Evolutionary conservation across 306 rosid genomes (phyloP).

Genomic region (Dalbergia oliveri): DNA sequence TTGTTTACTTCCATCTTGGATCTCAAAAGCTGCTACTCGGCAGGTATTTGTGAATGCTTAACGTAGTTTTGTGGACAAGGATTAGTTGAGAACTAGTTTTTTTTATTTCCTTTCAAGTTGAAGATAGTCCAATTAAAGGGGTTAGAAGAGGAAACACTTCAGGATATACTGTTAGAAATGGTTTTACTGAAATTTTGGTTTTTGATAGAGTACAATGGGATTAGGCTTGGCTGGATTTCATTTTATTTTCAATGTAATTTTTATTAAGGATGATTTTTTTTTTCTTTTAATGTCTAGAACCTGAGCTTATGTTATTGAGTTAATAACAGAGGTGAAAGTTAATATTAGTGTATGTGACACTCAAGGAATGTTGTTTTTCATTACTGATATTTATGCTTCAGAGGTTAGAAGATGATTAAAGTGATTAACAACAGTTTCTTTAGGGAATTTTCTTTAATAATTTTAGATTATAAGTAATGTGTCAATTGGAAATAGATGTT

Average conservation of each 20-base stretch:
- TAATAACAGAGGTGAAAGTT: conserved; percentile 11
- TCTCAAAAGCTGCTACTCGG: conserved; percentile 94
- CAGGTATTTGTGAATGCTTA: conserved; percentile 67
- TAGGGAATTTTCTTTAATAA: conserved; percentile 15
- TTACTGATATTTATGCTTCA: conserved; percentile 3
- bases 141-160: conserved; percentile 19
- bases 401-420: conserved; percentile 19
- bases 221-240: background rate
- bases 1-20: conserved; percentile 98
- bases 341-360: conserved; percentile 34
- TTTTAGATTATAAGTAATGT: background rate
- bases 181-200: too few relatives aligned
- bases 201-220: too few relatives aligned
- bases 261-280: background rate
- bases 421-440: conserved; percentile 14
- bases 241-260: conserved; percentile 20
- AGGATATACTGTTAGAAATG: background rate
- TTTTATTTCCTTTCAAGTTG: conserved; percentile 27
- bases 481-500: conserved; percentile 39
- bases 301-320: conserved; percentile 28
- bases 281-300: conserved; percentile 10
- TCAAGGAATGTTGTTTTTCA: conserved; percentile 26
- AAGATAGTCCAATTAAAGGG: conserved; percentile 23
- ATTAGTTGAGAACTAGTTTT: conserved; percentile 25
- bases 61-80: conserved; percentile 33